These are phyloP conservation scores for Monosporascus sp. DNA, from an alignment of 2,329 filamentous ascomycete genomes.

Conservation along the genomic window DNA sequence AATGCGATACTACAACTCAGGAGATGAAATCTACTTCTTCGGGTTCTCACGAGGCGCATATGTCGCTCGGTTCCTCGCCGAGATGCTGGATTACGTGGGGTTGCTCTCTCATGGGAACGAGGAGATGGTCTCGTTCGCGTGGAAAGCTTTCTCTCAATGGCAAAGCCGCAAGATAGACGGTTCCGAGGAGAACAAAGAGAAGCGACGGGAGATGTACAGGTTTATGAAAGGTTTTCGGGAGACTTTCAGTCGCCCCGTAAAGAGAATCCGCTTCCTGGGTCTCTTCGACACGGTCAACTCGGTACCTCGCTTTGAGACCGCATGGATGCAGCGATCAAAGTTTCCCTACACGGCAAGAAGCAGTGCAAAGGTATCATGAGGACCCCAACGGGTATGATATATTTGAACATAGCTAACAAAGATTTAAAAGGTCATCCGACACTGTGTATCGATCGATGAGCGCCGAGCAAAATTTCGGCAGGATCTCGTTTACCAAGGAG, in stretches of 20 bases:
- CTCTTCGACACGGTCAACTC: slow-evolving; percentile 81
- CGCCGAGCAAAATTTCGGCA: slow-evolving; percentile 66
- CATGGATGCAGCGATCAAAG: slow-evolving; percentile 73
- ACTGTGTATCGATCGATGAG: slow-evolving; percentile 67
- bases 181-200: slow-evolving; percentile 37
- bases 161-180: slow-evolving; percentile 49
- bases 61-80: slow-evolving; percentile 68
- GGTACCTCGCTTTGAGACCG: slow-evolving; percentile 69
- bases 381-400: too few relatives aligned
- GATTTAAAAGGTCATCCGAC: slow-evolving; percentile 48
- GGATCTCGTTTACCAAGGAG: slow-evolving; percentile 57
- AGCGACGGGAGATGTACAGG: slow-evolving; percentile 58
- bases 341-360: slow-evolving; percentile 63
- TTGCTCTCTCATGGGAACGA: slow-evolving; percentile 77
- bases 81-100: slow-evolving; percentile 81
- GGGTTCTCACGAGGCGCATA: slow-evolving; percentile 71
- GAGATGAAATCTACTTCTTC: slow-evolving; percentile 65
- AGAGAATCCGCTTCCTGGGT: slow-evolving; percentile 69
- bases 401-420: background rate
- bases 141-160: slow-evolving; percentile 75
- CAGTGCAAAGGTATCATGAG: slow-evolving; percentile 37
- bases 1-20: slow-evolving; percentile 64
- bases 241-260: slow-evolving; percentile 71
- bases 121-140: slow-evolving; percentile 78
- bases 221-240: slow-evolving; percentile 78